These are phyloP conservation scores for Tolypocladium nubicola DNA, from an alignment of 2,329 filamentous ascomycete species.

Conservation along the genomic window DNA sequence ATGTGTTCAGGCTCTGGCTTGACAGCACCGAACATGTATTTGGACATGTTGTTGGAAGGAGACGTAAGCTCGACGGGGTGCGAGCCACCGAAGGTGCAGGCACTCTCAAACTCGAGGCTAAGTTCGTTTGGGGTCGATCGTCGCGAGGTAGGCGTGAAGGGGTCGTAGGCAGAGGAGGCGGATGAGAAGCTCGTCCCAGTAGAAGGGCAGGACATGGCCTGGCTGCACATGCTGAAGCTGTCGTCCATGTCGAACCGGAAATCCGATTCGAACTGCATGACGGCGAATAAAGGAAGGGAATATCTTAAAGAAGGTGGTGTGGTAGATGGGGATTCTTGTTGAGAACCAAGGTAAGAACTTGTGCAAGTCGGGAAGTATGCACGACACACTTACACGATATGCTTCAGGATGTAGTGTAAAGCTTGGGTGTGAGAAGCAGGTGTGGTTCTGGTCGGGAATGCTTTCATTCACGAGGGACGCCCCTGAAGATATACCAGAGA, in stretches of 20 bases:
- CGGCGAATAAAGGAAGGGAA: slow-evolving; percentile 9
- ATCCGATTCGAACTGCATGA: slow-evolving; percentile 28
- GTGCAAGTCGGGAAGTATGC: not conserved
- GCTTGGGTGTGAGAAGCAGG: slow-evolving; percentile 3
- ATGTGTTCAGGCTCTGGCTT: slow-evolving; percentile 24
- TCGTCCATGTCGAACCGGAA: slow-evolving; percentile 29
- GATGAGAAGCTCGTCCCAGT: slow-evolving; percentile 28
- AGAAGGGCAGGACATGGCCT: slow-evolving; percentile 24
- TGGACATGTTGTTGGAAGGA: slow-evolving; percentile 20
- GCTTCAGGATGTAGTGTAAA: not conserved
- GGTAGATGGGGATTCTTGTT: not conserved
- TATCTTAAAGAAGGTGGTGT: not conserved
- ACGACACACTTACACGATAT: not conserved
- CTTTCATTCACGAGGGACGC: slow-evolving; percentile 22
- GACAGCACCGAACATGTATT: slow-evolving; percentile 22
- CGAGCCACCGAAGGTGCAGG: slow-evolving; percentile 12
- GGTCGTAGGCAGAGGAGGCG: slow-evolving; percentile 28
- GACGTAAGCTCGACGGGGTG: slow-evolving; percentile 24
- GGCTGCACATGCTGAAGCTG: slow-evolving; percentile 25
- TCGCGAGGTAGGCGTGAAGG: slow-evolving; percentile 33
- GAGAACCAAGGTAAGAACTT: not conserved
- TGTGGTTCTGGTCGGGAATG: slow-evolving; percentile 23
- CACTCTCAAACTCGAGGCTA: slow-evolving; percentile 25
- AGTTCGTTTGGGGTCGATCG: slow-evolving; percentile 30
- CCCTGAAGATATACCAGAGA: slow-evolving; percentile 30